Percentiles rank a stretch among this genome's conserved stretches.
phyloP scores from a whole-genome alignment of 805 yeast genomes.

The Saccharomycodes ludwigii region DNA sequence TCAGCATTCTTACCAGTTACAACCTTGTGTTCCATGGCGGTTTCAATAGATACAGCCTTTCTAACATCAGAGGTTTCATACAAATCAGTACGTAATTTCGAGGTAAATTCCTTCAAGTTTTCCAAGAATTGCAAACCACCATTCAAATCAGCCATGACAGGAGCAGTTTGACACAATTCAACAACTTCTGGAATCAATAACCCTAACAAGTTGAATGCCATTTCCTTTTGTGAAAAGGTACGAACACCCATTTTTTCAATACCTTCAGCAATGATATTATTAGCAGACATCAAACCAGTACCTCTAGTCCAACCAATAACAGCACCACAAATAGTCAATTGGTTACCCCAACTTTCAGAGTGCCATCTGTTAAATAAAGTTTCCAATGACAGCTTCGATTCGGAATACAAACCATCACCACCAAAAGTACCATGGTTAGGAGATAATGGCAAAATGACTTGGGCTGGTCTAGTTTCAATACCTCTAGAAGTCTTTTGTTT shows the following conservation, averaged over 20 bases:
- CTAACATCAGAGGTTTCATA: slow-evolving; percentile 83
- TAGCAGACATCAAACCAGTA: slow-evolving; percentile 96
- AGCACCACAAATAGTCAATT: slow-evolving; percentile 95
- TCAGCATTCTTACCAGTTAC: slow-evolving; percentile 77
- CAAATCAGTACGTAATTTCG: slow-evolving; percentile 55
- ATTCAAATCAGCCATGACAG: slow-evolving; percentile 95
- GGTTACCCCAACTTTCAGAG: slow-evolving; percentile 93
- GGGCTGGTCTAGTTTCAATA: slow-evolving; percentile 94
- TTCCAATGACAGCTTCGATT: slow-evolving; percentile 90
- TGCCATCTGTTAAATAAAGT: slow-evolving; percentile 97
- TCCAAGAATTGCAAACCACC: slow-evolving; percentile 96
- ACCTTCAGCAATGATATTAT: slow-evolving; percentile 96
- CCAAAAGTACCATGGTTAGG: slow-evolving; percentile 99
- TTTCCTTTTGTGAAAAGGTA: slow-evolving; percentile 96
- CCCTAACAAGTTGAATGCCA: slow-evolving; percentile 98
- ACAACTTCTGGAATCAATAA: slow-evolving; percentile 78
- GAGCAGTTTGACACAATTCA: slow-evolving; percentile 80
- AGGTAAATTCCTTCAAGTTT: slow-evolving; percentile 80
- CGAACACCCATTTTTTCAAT: slow-evolving; percentile 92
- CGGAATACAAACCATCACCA: slow-evolving; percentile 95
- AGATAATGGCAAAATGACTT: slow-evolving; percentile 89
- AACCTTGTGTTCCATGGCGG: slow-evolving; percentile 70
- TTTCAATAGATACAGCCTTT: slow-evolving; percentile 89
- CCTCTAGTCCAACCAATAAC: slow-evolving; percentile 99
- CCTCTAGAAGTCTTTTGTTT: slow-evolving; percentile 63